These are phyloP conservation scores for Flaveria floridana DNA, from an alignment of 140 eudicot genomes.

Conservation along the genomic window DNA sequence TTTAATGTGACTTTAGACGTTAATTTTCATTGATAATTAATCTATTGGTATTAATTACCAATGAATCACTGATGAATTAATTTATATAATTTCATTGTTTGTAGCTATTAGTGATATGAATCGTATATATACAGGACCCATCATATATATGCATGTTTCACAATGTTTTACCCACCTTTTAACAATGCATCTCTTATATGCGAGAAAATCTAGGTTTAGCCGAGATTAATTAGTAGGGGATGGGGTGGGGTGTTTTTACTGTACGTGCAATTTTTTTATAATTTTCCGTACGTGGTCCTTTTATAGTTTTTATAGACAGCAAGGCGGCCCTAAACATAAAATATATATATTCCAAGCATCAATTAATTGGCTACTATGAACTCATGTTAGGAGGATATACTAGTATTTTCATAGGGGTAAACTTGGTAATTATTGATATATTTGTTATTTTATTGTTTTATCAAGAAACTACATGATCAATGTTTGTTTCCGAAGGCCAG, in stretches of 20 bases:
- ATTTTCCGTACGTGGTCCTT: conserved; percentile 36
- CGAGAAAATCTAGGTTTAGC: not conserved
- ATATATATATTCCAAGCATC: conserved; percentile 31
- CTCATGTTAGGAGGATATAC: conserved; percentile 26
- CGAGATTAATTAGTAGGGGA: conserved; percentile 20
- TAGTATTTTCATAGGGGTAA: conserved; percentile 41
- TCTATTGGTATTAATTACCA: no score
- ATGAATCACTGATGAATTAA: no score
- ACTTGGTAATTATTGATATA: conserved; percentile 12
- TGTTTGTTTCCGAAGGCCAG: not conserved
- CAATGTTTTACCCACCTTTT: not conserved
- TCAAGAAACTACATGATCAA: not conserved
- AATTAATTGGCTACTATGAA: conserved; percentile 34
- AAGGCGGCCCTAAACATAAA: conserved; percentile 36
- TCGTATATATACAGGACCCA: no score
- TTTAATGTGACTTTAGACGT: no score
- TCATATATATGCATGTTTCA: no score
- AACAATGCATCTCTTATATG: not conserved
- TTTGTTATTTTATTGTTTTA: not conserved
- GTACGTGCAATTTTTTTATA: conserved; percentile 28
- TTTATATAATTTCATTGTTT: no score
- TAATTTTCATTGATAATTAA: no score
- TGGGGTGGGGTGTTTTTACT: conserved; percentile 26
- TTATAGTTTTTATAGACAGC: conserved; percentile 27
- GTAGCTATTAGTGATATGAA: no score